Conservation (phyloP, 2,329 filamentous ascomycete species). For the Pseudogymnoascus pannorum region DNA sequence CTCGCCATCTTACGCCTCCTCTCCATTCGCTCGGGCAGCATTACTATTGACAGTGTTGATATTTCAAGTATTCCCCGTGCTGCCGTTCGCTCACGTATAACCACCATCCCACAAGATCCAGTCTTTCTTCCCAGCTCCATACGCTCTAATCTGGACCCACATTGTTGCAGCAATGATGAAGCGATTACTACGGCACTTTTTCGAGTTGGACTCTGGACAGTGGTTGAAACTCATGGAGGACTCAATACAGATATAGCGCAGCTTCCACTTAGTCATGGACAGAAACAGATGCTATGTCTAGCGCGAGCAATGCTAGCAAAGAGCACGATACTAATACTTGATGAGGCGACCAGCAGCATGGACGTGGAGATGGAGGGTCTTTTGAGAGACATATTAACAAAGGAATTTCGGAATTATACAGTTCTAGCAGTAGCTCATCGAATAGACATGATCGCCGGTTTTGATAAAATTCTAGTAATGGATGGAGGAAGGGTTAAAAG, state of each 20-base stretch:
- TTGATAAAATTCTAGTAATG: conserved; percentile 26
- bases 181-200: conserved; percentile 37
- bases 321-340: conserved; percentile 26
- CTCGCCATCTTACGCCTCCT: conserved; percentile 35
- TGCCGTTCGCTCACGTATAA: conserved; percentile 34
- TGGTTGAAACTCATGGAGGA: conserved; percentile 32
- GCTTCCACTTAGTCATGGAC: conserved; percentile 35
- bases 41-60: conserved; percentile 40
- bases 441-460: conserved; percentile 24
- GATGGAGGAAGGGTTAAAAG: conserved; percentile 15
- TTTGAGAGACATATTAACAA: conserved; percentile 23
- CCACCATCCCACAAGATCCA: conserved; percentile 38
- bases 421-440: conserved; percentile 27
- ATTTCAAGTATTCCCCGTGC: conserved; percentile 35
- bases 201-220: conserved; percentile 37
- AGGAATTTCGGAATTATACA: conserved; percentile 24
- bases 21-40: conserved; percentile 31
- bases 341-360: conserved; percentile 27
- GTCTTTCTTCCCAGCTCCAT: conserved; percentile 40
- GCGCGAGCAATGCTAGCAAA: conserved; percentile 37
- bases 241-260: conserved; percentile 29
- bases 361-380: conserved; percentile 20
- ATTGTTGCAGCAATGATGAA: conserved; percentile 29
- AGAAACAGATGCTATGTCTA: conserved; percentile 42
- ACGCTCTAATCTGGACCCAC: conserved; percentile 41